A percentile compares a stretch with the other conserved stretches of the same genome.
phyloP scores from a whole-genome alignment of 2,329 filamentous ascomycete species.

The Xylaria sp. region DNA sequence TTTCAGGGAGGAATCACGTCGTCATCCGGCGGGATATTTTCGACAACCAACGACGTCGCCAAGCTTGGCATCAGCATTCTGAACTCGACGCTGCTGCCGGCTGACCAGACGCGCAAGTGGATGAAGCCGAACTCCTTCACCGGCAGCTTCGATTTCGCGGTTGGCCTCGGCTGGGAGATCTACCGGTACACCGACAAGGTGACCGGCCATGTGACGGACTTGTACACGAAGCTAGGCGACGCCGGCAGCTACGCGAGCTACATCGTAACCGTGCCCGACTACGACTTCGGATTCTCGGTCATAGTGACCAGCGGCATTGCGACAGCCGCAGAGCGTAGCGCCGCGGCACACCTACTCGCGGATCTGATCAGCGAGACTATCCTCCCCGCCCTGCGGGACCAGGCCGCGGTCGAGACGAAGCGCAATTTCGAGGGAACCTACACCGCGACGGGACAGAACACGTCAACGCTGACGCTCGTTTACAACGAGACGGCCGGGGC shows the following conservation, averaged over 20 bases:
- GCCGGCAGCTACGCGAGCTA: conserved; percentile 43
- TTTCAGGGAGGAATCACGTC: conserved; percentile 26
- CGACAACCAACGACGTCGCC: conserved; percentile 44
- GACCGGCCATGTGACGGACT: conserved; percentile 39
- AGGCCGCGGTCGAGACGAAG: conserved; percentile 36
- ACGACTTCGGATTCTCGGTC: conserved; percentile 43
- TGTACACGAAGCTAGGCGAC: conserved; percentile 45
- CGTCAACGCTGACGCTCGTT: conserved; percentile 13
- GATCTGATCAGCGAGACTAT: conserved; percentile 39
- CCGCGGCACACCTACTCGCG: conserved; percentile 22
- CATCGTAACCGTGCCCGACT: conserved; percentile 44
- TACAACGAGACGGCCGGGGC: conserved; percentile 32
- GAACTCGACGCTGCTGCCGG: conserved; percentile 43
- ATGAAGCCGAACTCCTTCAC: conserved; percentile 48
- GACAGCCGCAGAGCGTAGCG: conserved; percentile 7
- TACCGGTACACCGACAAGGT: conserved; percentile 36
- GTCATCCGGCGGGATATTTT: conserved; percentile 43
- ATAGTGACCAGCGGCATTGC: conserved; percentile 35
- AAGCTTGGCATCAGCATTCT: conserved; percentile 47
- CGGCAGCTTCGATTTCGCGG: conserved; percentile 39
- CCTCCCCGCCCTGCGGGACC: conserved; percentile 36
- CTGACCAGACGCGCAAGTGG: conserved; percentile 46
- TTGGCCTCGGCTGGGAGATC: conserved; percentile 48
- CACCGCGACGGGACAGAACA: conserved; percentile 20
- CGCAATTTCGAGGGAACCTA: conserved; percentile 38